These are phyloP conservation scores for Emiliania huxleyi DNA, from an alignment of 78 protist genomes.

Conservation along the genomic window DNA sequence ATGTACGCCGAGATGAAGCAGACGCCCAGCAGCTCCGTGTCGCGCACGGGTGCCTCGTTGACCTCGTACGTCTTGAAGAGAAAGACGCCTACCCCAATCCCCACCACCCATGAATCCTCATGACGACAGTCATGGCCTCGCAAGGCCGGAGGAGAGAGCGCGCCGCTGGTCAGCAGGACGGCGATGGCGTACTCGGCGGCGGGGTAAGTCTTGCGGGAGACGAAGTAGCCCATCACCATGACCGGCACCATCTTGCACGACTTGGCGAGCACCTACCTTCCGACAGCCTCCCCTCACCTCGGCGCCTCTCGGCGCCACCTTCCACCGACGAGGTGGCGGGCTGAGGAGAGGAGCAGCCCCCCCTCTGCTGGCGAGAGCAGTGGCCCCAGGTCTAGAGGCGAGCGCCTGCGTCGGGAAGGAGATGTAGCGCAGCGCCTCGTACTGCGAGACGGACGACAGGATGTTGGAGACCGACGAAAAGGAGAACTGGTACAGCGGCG, in stretches of 20 bases:
- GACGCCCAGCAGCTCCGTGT: neutral
- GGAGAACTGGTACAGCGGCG: neutral
- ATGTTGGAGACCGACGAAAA: neutral
- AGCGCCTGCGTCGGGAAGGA: constrained; percentile 69
- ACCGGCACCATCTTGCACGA: constrained; percentile 65
- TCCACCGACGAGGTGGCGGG: too few relatives aligned
- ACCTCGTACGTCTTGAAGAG: constrained; percentile 25
- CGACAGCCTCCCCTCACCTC: too few relatives aligned
- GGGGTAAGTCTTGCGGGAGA: neutral
- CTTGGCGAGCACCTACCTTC: constrained; percentile 62
- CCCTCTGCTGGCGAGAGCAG: too few relatives aligned
- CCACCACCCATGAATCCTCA: too few relatives aligned
- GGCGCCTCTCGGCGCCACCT: too few relatives aligned
- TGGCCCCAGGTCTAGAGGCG: too few relatives aligned
- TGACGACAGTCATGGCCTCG: neutral
- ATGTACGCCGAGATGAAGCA: constrained; percentile 15
- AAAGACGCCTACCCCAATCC: constrained; percentile 35
- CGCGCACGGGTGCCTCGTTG: neutral
- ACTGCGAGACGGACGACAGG: neutral
- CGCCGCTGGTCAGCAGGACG: neutral
- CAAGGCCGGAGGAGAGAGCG: neutral
- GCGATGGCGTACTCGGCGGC: constrained; percentile 3
- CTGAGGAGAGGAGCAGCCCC: too few relatives aligned
- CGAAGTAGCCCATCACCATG: constrained; percentile 33
- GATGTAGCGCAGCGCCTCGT: constrained; percentile 38